Conservation (phyloP, 1,284 basidiomycete genomes). For the Microbotryum silenes-acaulis region DNA sequence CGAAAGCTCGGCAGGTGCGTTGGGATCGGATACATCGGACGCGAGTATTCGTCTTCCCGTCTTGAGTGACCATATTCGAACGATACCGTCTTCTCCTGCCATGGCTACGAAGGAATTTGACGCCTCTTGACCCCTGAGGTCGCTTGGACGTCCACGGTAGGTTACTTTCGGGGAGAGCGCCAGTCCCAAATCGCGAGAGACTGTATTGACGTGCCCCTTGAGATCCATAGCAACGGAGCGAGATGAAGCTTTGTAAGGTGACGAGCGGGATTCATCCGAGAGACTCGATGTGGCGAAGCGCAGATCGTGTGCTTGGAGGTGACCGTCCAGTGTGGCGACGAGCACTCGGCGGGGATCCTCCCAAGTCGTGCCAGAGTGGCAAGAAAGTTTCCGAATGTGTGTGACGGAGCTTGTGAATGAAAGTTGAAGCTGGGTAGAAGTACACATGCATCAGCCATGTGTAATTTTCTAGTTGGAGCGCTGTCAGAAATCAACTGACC, state of each 20-base stretch:
- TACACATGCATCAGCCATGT: background rate
- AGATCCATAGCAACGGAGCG: background rate
- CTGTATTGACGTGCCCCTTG: constrained; percentile 16
- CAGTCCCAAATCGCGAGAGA: constrained; percentile 11
- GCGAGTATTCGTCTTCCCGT: too few species aligned
- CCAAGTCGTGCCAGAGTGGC: background rate
- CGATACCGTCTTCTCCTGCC: too few species aligned
- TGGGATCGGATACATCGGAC: too few species aligned
- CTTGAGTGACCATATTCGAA: too few species aligned
- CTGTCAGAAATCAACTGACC: constrained; percentile 3
- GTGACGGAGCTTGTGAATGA: constrained; percentile 12
- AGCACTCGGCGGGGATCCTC: constrained; percentile 6
- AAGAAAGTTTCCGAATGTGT: background rate
- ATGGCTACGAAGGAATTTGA: too few species aligned
- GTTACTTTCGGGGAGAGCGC: background rate
- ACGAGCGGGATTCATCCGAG: background rate
- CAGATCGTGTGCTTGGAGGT: constrained; percentile 5
- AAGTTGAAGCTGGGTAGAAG: constrained; percentile 3
- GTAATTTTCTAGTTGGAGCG: background rate
- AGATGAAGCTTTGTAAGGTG: background rate
- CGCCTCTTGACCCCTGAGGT: too few species aligned
- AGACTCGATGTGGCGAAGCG: constrained; percentile 4
- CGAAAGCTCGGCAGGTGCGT: too few species aligned
- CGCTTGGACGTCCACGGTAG: too few species aligned
- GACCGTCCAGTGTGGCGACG: constrained; percentile 14